Evolutionary conservation across 768 basidiomycete species (phyloP), one percentile per base, ranked within the genome.

Genomic region (Lyophyllum decastes): DNA sequence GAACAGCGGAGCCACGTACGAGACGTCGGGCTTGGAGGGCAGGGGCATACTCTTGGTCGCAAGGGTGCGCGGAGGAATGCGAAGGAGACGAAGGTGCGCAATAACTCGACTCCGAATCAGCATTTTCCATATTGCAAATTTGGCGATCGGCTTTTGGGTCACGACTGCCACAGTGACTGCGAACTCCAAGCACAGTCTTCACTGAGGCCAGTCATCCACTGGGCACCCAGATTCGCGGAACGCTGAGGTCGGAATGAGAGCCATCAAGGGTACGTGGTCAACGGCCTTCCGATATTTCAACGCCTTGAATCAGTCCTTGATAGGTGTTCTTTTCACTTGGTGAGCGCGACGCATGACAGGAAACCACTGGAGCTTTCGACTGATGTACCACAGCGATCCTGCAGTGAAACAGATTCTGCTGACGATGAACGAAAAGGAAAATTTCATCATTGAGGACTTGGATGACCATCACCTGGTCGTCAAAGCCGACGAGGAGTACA

Each of bases 321-420:
- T 46, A 89, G 88, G 88, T 49, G 73, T 88, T 47, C 79, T 89
- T 63, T 73, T 90, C 61, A 87, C 83, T 58, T 89, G 88, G 88
- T 88, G 51, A 61, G n/a, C n/a, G n/a, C n/a, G n/a, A n/a, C n/a
- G 81, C 66, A n/a, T 16, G 43, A 7, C 22, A 12, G 33, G n/a
- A 22, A 8, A 43, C 25, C 12, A 9, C 21, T 27, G 34, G 6
- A 22, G 22, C 45, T 22, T 24, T 41, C n/a, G 52, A 17, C 22
- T 45, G 38, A 52, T 46, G 38, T 43, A 8, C 16, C 3, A 24
- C 65, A 94, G 93, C 67, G 93, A 95, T 70, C 85, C 91, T 1
- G 92, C 92, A 1, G 93, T 95, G 58, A 95, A 94, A 72, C 91
- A 94, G 68, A 92, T 94, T 54, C 78, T 94, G 34, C 76, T 93